These are phyloP conservation scores for Fusarium foetens DNA, from an alignment of 2,329 filamentous ascomycete genomes.

Conservation along the genomic window DNA sequence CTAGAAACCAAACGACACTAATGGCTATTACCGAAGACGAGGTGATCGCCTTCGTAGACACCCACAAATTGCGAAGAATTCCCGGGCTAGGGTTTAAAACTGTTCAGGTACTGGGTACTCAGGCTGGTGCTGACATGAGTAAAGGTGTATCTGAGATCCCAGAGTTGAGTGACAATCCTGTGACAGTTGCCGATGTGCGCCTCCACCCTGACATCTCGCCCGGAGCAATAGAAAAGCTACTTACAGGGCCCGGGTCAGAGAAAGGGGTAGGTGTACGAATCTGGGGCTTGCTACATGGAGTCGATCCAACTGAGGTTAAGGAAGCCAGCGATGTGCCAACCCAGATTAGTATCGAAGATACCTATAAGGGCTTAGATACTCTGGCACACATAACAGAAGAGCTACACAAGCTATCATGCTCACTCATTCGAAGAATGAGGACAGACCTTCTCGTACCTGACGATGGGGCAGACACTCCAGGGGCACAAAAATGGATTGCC, in stretches of 20 bases:
- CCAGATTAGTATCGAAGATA: conserved; percentile 96
- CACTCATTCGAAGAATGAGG: conserved; percentile 81
- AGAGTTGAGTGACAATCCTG: conserved; percentile 52
- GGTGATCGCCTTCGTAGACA: conserved; percentile 76
- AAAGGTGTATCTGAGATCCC: conserved; percentile 46
- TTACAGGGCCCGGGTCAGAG: conserved; percentile 75
- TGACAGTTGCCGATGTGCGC: conserved; percentile 75
- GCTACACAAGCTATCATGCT: conserved; percentile 73
- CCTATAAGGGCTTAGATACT: conserved; percentile 77
- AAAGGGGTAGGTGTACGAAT: conserved; percentile 76
- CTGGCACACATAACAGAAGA: conserved; percentile 73
- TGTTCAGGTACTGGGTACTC: conserved; percentile 59
- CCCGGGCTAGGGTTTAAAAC: conserved; percentile 86
- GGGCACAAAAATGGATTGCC: conserved; percentile 73
- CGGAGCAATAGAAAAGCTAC: conserved; percentile 71
- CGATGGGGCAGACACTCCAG: conserved; percentile 46
- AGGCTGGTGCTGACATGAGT: conserved; percentile 56
- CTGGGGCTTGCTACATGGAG: conserved; percentile 83
- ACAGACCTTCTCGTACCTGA: conserved; percentile 74
- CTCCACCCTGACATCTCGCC: conserved; percentile 70
- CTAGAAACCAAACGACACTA: conserved; percentile 85
- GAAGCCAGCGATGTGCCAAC: conserved; percentile 77
- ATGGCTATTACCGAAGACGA: conserved; percentile 70
- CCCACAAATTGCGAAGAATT: conserved; percentile 79
- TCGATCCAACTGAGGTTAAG: conserved; percentile 79